A percentile compares a stretch with the other conserved stretches of the same genome.
Evolutionary conservation across 2,329 filamentous ascomycete species (phyloP).

Genomic region (Calonectria montana): DNA sequence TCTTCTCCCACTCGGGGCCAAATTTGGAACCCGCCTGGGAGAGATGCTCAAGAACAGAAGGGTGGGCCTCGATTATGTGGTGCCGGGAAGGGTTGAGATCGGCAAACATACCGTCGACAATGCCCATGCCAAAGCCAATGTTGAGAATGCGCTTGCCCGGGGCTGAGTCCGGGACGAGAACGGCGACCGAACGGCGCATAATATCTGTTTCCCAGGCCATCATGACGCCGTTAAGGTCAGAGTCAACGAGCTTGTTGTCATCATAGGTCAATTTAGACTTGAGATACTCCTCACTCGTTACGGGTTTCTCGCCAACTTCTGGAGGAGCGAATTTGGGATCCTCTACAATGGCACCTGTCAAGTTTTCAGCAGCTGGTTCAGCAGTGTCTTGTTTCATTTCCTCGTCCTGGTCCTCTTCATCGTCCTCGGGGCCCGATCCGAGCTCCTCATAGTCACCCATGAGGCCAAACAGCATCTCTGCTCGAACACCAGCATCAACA

Average conservation of each 20-base stretch:
- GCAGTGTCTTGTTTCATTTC: constrained; percentile 60
- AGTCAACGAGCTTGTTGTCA: constrained; percentile 76
- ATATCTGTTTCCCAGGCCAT: constrained; percentile 93
- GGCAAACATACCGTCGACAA: constrained; percentile 82
- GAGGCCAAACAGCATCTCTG: constrained; percentile 86
- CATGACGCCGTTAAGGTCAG: constrained; percentile 86
- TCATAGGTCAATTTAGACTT: constrained; percentile 74
- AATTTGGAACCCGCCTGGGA: constrained; percentile 61
- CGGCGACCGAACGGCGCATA: constrained; percentile 81
- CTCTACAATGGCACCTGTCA: constrained; percentile 46
- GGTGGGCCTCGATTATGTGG: constrained; percentile 89
- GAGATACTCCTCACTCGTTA: constrained; percentile 76
- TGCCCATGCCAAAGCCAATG: constrained; percentile 92
- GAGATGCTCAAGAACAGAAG: constrained; percentile 77
- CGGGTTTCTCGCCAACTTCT: constrained; percentile 54
- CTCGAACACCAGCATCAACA: constrained; percentile 89
- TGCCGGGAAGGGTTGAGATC: constrained; percentile 74
- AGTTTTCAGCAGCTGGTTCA: constrained; percentile 47
- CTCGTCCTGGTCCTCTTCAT: constrained; percentile 61
- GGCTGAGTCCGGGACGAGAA: constrained; percentile 62
- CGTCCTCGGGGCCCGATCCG: constrained; percentile 64
- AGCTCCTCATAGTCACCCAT: constrained; percentile 86
- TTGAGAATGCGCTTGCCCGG: constrained; percentile 79
- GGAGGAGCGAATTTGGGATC: constrained; percentile 49
- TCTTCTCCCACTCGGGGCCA: constrained; percentile 65